Evolutionary conservation across 257 asterid genomes (phyloP).

Genomic region (Penstemon barbatus): DNA sequence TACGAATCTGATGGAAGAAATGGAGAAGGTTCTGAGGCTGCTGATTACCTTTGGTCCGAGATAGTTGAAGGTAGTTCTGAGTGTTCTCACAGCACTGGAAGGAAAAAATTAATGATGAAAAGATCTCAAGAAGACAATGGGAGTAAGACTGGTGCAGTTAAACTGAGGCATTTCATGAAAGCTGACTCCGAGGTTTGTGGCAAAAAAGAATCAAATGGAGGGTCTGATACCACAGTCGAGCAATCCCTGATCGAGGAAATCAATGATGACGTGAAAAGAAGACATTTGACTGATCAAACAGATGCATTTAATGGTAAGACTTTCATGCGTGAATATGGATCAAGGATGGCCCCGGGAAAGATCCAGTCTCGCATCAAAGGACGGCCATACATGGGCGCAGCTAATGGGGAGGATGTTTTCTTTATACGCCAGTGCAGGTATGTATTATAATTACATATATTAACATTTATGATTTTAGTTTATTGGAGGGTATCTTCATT

Average conservation of each 20-base stretch:
- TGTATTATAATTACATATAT: neutral
- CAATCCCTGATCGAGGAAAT: conserved; percentile 37
- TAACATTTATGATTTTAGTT: no score
- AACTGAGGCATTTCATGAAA: conserved; percentile 33
- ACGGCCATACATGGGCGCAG: conserved; percentile 35
- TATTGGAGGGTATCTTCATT: neutral
- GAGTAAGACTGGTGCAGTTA: conserved; percentile 29
- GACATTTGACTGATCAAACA: conserved; percentile 34
- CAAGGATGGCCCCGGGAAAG: conserved; percentile 44
- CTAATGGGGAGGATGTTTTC: conserved; percentile 39
- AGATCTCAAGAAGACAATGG: conserved; percentile 32
- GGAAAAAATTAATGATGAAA: conserved; percentile 31
- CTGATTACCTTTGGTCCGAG: conserved; percentile 50
- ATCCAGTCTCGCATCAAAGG: conserved; percentile 58
- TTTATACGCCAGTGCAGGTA: conserved; percentile 55
- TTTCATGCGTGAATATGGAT: conserved; percentile 40
- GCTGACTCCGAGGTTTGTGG: conserved; percentile 38
- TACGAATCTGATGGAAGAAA: conserved; percentile 81
- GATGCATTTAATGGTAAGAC: conserved; percentile 34
- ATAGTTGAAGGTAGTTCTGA: conserved; percentile 61
- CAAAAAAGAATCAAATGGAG: conserved; percentile 51
- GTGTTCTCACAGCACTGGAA: conserved; percentile 47
- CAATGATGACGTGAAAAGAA: conserved; percentile 35
- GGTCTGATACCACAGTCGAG: conserved; percentile 56
- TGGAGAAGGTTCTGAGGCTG: conserved; percentile 55